phyloP scores from a whole-genome alignment of 129 eudicot species.

The Centaurea solstitialis region DNA sequence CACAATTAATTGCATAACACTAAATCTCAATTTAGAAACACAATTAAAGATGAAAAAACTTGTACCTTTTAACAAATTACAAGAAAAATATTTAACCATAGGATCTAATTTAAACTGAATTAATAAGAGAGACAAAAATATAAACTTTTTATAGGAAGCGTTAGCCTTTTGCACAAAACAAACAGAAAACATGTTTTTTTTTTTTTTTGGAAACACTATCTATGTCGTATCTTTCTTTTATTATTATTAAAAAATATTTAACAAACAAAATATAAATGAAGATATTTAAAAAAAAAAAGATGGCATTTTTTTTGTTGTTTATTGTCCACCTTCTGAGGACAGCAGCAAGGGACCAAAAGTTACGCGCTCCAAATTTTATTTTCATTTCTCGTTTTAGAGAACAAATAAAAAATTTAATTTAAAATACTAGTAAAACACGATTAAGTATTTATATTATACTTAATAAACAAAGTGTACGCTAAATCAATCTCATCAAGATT shows the following conservation, averaged over 20 bases:
- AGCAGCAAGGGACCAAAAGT: neutral
- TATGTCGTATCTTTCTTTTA: neutral
- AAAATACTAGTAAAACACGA: too few species aligned
- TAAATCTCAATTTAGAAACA: neutral
- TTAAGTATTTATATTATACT: too few species aligned
- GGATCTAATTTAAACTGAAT: neutral
- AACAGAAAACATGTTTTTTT: neutral
- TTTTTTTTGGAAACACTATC: neutral
- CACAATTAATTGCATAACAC: neutral
- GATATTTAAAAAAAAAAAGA: too few species aligned
- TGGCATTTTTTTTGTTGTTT: neutral
- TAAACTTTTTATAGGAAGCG: neutral
- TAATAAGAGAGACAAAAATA: neutral
- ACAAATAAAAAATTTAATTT: too few species aligned
- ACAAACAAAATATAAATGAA: neutral
- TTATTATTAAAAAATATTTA: neutral
- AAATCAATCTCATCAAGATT: neutral
- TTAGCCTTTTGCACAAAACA: neutral
- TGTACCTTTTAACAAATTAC: too few species aligned
- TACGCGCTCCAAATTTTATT: neutral
- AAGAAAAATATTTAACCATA: neutral
- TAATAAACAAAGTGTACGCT: neutral
- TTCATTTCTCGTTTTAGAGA: too few species aligned
- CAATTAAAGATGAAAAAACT: too few species aligned
- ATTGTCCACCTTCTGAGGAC: neutral